Base-by-base conservation (phyloP, 1,139 yeast species). In the Hyphopichia pseudoburtonii region DNA sequence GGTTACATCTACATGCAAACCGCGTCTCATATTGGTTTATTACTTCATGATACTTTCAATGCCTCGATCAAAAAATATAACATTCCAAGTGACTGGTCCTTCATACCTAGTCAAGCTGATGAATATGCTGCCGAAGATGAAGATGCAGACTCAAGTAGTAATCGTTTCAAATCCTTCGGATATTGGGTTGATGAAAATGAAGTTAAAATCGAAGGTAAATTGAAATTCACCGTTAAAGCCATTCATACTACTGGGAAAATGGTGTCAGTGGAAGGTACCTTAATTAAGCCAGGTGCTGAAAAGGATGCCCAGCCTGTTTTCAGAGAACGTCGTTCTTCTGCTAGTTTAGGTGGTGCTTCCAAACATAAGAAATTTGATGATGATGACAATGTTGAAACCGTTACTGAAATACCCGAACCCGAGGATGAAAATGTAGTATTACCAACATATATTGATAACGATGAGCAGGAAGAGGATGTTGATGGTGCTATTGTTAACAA, bases 1-100 rank as follows among this genome's bases (percentile, higher is more conserved):
- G 98, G 98, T 5, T 76, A 80, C 66, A 76, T 86, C 40, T 88
- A 88, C 65, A 80, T 92, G 77, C 97, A 90, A 66, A 84, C 97
- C 1, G 96, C 96, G 12, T 85, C 96, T 7, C 98, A 92, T 57
- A 83, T 94, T 53, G 97, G 97, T 43, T 70, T 92, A 46, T 74
- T 92, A 49, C 74, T 92, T 37, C 92, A 87, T 58, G 97, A 92
- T 62, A 87, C 95, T 1, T 92, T 92, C 68, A 94, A 92, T 64
- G 97, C 97, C 24, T 82, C 94, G 37, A 88, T 92, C 47, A 87
- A 86, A 60, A 82, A 86, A 59, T 83, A 76, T 56, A 80, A 80
- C 50, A 88, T 92, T 45, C 98, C 98, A 14, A 64, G 67, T 29
- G 77, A 71, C 36, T 92, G 98, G 98, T 67, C 69, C 25, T 92